Conservation (phyloP, 768 basidiomycete species). For the Russula sp. region DNA sequence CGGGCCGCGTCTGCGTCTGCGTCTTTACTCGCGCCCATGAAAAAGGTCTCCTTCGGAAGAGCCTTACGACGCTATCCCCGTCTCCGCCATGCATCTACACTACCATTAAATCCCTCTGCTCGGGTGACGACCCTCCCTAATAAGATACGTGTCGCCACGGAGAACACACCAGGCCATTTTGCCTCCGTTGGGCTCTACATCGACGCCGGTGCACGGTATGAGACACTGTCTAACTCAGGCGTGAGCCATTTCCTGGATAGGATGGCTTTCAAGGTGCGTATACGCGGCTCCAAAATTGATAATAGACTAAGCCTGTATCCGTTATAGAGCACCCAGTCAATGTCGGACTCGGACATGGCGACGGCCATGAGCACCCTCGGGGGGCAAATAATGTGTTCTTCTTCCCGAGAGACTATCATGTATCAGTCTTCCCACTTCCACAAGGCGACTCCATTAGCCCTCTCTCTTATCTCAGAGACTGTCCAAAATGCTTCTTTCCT, state of each 20-base stretch:
- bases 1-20: background rate
- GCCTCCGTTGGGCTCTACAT: slow-evolving; percentile 90
- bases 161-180: slow-evolving; percentile 88
- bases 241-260: slow-evolving; percentile 90
- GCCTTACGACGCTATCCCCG: slow-evolving; percentile 14
- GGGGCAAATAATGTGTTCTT: slow-evolving; percentile 87
- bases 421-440: slow-evolving; percentile 97
- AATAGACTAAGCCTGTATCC: background rate
- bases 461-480: slow-evolving; percentile 90
- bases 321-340: slow-evolving; percentile 62
- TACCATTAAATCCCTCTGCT: slow-evolving; percentile 32
- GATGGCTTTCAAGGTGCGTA: slow-evolving; percentile 89
- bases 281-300: background rate
- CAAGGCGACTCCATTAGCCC: slow-evolving; percentile 68
- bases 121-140: slow-evolving; percentile 85
- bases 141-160: slow-evolving; percentile 87
- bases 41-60: slow-evolving; percentile 12
- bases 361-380: slow-evolving; percentile 76
- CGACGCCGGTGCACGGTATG: slow-evolving; percentile 91
- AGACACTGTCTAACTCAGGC: slow-evolving; percentile 64
- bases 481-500: slow-evolving; percentile 72
- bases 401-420: slow-evolving; percentile 91
- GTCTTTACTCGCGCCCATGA: slow-evolving; percentile 1
- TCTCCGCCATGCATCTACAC: slow-evolving; percentile 17
- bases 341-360: slow-evolving; percentile 74